phyloP scores from a whole-genome alignment of 2,329 filamentous ascomycete species.

The Biscogniauxia sp. region DNA sequence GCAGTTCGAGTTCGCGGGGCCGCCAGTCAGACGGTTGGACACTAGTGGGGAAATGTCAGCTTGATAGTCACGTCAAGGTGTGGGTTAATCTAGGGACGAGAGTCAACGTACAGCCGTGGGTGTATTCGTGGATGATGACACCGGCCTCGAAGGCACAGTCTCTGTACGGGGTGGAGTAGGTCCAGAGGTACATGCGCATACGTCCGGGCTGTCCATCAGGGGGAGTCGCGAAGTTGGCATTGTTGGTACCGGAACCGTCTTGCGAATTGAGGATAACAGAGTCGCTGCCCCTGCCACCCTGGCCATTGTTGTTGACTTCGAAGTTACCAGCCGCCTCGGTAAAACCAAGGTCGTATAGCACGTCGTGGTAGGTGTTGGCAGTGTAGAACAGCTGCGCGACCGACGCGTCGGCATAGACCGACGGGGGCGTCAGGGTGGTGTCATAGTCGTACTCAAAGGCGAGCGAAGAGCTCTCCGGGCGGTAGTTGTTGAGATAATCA shows the following conservation, averaged over 20 bases:
- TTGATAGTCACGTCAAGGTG: conserved; percentile 4
- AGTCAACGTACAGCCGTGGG: conserved; percentile 42
- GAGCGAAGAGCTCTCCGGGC: conserved; percentile 41
- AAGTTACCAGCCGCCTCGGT: conserved; percentile 59
- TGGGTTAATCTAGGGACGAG: background rate
- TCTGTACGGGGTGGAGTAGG: conserved; percentile 42
- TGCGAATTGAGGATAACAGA: conserved; percentile 56
- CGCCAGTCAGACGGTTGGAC: conserved; percentile 58
- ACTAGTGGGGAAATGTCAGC: conserved; percentile 31
- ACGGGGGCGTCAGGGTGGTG: conserved; percentile 32
- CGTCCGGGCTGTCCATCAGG: conserved; percentile 49
- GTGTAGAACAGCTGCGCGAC: conserved; percentile 62
- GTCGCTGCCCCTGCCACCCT: conserved; percentile 51
- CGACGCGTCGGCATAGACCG: conserved; percentile 51
- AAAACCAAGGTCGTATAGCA: conserved; percentile 57
- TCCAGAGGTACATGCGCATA: conserved; percentile 62
- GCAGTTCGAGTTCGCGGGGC: conserved; percentile 51
- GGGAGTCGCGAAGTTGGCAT: conserved; percentile 57
- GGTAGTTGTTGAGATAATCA: conserved; percentile 48
- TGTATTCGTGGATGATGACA: conserved; percentile 60
- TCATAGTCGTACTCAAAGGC: conserved; percentile 49
- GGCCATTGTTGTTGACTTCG: conserved; percentile 53
- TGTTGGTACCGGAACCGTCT: conserved; percentile 53
- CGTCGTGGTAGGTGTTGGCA: conserved; percentile 57
- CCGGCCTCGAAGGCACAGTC: conserved; percentile 59